Evolutionary conservation across 257 asterid species (phyloP), one percentile per base, ranked within the genome.

Genomic region (Leptodermis oblonga): DNA sequence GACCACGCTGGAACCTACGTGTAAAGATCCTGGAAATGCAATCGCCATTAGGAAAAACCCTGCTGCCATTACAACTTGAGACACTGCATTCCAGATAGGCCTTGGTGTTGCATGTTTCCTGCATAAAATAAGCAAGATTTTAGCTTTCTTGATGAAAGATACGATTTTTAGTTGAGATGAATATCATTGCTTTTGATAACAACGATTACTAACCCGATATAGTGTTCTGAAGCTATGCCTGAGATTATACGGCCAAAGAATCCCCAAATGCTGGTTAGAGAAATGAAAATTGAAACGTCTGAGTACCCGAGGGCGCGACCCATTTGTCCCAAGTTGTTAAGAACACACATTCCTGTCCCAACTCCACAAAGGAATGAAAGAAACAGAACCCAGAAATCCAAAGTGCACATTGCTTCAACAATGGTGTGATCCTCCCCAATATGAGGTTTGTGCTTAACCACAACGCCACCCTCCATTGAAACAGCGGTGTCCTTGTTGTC

Each of bases 251-350:
- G 63, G 26, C 73, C 78, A 62, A 74, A 67, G 43, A 73, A 73
- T 45, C 79, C 79, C 71, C 75, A 75, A 23, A 75, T 69, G 71
- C 71, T 75, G 65, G 79, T 69, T 71, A 75, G 67, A 4, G 79
- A 69, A 23, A 69, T 65, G 67, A 69, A 69, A 22, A 69, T 75
- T 25, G 79, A 75, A 45, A 75, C 79, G 37, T 62, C 67, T 12
- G 43, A 39, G 36, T 74, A 74, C 12, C 78, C 78, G n/a, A 74
- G 74, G 11, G 78, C 73, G 41, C 14, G 70, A 7, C 67, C 74
- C 74, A 73, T 73, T 45, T 67, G 77, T 67, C 77, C 77, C 11
- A 73, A 36, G 59, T 58, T 73, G 68, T 73, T 75, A 9, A 75
- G 69, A 28, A 75, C 74, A 26, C 74, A 70, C 71, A 75, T 51